Base-by-base conservation (phyloP, 371 early-diverging fungal genomes). In the Lichtheimia ramosa region DNA sequence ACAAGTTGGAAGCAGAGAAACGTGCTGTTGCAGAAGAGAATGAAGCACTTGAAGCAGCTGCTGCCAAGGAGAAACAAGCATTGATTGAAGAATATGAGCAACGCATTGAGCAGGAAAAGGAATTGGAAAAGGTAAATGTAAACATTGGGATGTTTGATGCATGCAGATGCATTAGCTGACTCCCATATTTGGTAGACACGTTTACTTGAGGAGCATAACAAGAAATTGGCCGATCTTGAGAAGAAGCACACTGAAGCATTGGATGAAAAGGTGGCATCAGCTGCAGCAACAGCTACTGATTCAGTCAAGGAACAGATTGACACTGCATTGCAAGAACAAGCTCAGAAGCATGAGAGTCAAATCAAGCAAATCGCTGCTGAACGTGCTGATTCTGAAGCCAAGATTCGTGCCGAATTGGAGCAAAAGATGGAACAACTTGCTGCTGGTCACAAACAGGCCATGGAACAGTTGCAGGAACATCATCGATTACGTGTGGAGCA, bases 391-490 rank as follows among this genome's bases (percentile, higher is more conserved):
- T 62, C 68, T 10, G 79, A 74, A 41, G 64, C 67, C 5, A 56
- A 72, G 46, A 23, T 74, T 2, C 65, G 75, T 39, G 66, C 63
- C 48, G 73, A 74, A 51, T 70, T 75, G 24, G 75, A 78, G 21
- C n/a, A 39, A 10, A 58, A 70, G 52, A 62, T 74, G 24, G 75
- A 74, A 16, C 69, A 68, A 21, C 21, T 78, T 10, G 56, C 61
- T 2, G 13, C 63, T 18, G 63, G 66, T 5, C 75, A 78, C 53
- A 63, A 62, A 18, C 73, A 74, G 40, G 73, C 79, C 10, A 66
- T 78, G 62, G 75, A 74, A 2, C 69, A 72, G 43, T 60, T 78
- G 16, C 65, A 78, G 51, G 59, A 51, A 2, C 71, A 74, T 53
- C 79, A 78, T 48, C 48, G 50, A 13, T 54, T 43, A 15, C 56